Percentiles rank a stretch among this genome's conserved stretches.
phyloP scores from a whole-genome alignment of 257 asterid genomes.

The Primulina huaijiensis region DNA sequence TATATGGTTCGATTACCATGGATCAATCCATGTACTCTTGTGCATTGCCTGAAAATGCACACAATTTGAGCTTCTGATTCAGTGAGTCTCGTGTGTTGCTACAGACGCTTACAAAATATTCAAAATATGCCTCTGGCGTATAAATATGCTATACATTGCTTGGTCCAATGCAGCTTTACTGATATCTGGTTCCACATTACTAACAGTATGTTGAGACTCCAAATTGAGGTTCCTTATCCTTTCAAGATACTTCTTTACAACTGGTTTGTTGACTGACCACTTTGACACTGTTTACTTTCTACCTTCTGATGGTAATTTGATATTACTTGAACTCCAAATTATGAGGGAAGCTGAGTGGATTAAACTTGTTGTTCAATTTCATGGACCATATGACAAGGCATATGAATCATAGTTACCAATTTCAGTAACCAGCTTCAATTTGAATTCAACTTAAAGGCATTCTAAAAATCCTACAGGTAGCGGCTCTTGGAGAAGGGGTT shows the following conservation, averaged over 20 bases:
- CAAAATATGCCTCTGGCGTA: neutral
- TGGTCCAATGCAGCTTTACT: neutral
- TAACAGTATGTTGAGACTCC: neutral
- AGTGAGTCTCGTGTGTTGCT: constrained; percentile 3
- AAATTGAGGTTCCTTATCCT: constrained; percentile 11
- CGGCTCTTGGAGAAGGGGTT: constrained; percentile 94
- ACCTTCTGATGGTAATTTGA: too few species aligned
- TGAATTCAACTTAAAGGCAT: constrained; percentile 20
- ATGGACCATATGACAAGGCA: neutral
- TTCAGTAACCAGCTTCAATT: constrained; percentile 4
- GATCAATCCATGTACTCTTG: constrained; percentile 4
- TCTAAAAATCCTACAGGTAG: constrained; percentile 58
- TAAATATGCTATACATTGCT: constrained; percentile 1
- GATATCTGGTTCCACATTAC: neutral
- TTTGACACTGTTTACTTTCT: too few species aligned
- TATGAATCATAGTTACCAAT: neutral
- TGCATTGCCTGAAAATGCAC: constrained; percentile 4
- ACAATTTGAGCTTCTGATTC: constrained; percentile 23
- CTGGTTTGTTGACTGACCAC: too few species aligned
- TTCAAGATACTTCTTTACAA: constrained; percentile 1
- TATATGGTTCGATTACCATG: neutral
- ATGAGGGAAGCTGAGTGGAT: too few species aligned
- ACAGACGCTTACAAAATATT: constrained; percentile 4
- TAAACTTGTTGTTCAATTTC: too few species aligned
- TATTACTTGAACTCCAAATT: too few species aligned